These are phyloP conservation scores for Corylus avellana DNA, from an alignment of 306 rosid species.

Conservation along the genomic window DNA sequence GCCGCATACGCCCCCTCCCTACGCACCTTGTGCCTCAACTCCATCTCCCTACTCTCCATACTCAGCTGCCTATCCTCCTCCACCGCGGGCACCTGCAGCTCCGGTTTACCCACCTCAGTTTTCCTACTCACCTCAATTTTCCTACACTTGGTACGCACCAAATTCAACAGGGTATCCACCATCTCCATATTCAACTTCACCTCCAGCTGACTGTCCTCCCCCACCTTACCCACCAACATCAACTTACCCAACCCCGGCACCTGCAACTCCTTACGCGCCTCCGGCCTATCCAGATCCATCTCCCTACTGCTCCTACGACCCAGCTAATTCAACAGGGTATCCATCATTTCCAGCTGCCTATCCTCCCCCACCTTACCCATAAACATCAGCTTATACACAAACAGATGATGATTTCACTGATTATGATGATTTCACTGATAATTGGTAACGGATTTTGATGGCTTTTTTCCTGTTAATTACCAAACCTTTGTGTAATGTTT, in stretches of 20 bases:
- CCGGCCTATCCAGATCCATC: conserved; percentile 3
- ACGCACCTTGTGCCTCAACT: conserved; percentile 29
- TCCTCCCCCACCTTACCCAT: no score
- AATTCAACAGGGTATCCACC: neutral
- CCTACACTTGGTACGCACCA: conserved; percentile 16
- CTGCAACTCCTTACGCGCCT: no score
- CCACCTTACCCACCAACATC: conserved; percentile 42
- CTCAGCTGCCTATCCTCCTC: conserved; percentile 24
- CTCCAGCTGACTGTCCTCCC: conserved; percentile 21
- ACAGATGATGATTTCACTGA: neutral
- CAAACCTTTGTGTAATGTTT: no score
- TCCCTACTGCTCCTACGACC: neutral
- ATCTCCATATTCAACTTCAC: conserved; percentile 12
- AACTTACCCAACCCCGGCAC: conserved; percentile 11
- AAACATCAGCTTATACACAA: neutral
- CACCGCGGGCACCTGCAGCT: conserved; percentile 4
- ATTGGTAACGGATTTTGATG: neutral
- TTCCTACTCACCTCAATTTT: neutral
- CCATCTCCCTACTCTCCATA: conserved; percentile 25
- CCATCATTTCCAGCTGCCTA: no score
- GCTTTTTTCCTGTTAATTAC: neutral
- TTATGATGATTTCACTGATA: no score
- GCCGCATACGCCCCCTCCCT: conserved; percentile 36
- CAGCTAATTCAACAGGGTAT: no score
- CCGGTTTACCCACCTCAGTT: neutral